Percentiles rank a stretch among this genome's conserved stretches.
Evolutionary conservation across 202 grass and related monocot genomes (phyloP).

Genomic region (Setaria italica): DNA sequence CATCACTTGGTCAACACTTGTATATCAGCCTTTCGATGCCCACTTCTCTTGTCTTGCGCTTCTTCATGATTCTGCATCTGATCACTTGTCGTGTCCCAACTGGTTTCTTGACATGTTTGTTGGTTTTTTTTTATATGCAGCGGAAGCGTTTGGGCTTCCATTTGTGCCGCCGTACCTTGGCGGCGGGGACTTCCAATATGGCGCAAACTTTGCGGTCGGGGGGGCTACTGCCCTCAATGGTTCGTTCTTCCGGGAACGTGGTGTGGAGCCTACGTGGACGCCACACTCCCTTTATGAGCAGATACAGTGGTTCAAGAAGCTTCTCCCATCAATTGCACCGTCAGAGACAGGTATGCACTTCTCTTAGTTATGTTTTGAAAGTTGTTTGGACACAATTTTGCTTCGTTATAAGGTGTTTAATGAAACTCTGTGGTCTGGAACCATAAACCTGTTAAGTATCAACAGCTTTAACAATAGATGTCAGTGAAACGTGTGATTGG

Average conservation of each 20-base stretch:
- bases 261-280: slow-evolving; percentile 75
- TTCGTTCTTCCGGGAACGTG: slow-evolving; percentile 63
- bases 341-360: slow-evolving; percentile 51
- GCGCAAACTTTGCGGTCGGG: slow-evolving; percentile 87
- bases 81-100: neutral
- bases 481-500: slow-evolving; percentile 20
- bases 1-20: slow-evolving; percentile 51
- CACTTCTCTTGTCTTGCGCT: neutral
- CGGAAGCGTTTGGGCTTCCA: slow-evolving; percentile 77
- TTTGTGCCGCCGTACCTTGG: slow-evolving; percentile 75
- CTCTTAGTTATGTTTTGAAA: slow-evolving; percentile 11
- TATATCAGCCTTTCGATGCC: neutral
- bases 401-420: neutral
- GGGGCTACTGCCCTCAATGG: slow-evolving; percentile 79
- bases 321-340: slow-evolving; percentile 55
- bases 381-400: neutral
- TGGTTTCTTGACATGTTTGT: slow-evolving; percentile 35
- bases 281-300: slow-evolving; percentile 78
- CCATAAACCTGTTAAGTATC: neutral
- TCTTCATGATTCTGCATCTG: slow-evolving; percentile 34
- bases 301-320: slow-evolving; percentile 84
- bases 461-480: neutral
- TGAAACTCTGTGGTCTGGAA: neutral
- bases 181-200: slow-evolving; percentile 59
- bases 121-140: slow-evolving; percentile 59